Percentiles rank a stretch among this genome's conserved stretches.
Evolutionary conservation across 371 early-diverging fungal genomes (phyloP).

Genomic region (Capniomyces stellatus): DNA sequence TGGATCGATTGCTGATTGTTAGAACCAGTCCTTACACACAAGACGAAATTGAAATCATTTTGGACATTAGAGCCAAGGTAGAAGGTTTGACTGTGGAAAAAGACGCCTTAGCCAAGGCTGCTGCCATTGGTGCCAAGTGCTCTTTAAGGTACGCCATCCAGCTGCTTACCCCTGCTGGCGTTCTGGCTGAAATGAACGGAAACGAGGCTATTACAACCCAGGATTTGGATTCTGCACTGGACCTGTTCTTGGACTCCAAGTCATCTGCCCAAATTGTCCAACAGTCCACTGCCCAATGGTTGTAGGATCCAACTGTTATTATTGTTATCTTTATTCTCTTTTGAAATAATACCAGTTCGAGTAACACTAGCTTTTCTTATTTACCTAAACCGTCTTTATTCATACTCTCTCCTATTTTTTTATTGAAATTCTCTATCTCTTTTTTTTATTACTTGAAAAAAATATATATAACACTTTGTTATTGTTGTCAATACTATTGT

Average conservation of each 20-base stretch:
- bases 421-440: too few relatives aligned
- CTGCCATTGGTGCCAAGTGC: constrained; percentile 64
- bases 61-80: constrained; percentile 78
- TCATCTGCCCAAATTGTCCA: not conserved
- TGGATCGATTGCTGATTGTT: constrained; percentile 91
- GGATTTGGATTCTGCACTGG: constrained; percentile 1
- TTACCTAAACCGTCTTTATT: too few relatives aligned
- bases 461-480: too few relatives aligned
- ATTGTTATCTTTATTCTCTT: too few relatives aligned
- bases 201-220: constrained; percentile 55
- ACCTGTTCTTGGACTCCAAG: constrained; percentile 3
- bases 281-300: too few relatives aligned
- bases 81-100: constrained; percentile 61
- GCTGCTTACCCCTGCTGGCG: constrained; percentile 78
- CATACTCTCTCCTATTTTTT: too few relatives aligned
- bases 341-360: too few relatives aligned
- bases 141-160: constrained; percentile 95
- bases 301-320: too few relatives aligned
- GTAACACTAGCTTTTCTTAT: too few relatives aligned
- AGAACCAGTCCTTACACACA: constrained; percentile 79
- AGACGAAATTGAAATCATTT: constrained; percentile 79
- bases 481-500: too few relatives aligned
- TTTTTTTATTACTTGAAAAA: too few relatives aligned
- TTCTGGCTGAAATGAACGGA: constrained; percentile 70
- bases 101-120: constrained; percentile 55